Percentiles rank a stretch among this genome's conserved stretches.
Conservation (phyloP, 257 asterid genomes). For the Przewalskia tangutica region DNA sequence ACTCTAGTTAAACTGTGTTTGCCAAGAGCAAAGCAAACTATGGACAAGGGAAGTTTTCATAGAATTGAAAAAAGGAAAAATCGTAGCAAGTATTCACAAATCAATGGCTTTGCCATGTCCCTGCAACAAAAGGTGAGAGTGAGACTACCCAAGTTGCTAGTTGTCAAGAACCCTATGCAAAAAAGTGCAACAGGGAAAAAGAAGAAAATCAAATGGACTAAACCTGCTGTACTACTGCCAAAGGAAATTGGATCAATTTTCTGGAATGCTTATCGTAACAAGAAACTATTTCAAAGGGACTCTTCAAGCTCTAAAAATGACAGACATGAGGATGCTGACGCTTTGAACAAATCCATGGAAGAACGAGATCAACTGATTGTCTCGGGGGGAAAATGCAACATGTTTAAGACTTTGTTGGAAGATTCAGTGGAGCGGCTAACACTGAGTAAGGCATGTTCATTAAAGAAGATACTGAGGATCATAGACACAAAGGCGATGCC, state of each 20-base stretch:
- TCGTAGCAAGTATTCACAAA: background rate
- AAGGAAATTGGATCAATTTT: conserved; percentile 19
- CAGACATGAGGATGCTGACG: background rate
- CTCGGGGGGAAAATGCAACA: background rate
- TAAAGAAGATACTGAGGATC: background rate
- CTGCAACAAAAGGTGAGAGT: conserved; percentile 8
- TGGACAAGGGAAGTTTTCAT: background rate
- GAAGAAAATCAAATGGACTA: background rate
- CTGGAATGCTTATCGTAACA: conserved; percentile 17
- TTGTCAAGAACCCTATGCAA: background rate
- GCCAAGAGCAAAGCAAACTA: conserved; percentile 3
- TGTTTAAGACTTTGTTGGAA: background rate
- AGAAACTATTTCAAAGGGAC: background rate
- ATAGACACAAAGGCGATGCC: background rate
- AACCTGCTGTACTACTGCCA: background rate
- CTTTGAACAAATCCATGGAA: background rate
- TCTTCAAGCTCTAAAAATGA: background rate
- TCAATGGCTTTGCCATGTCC: background rate
- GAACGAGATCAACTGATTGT: background rate
- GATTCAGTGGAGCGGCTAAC: background rate
- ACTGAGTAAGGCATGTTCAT: conserved; percentile 7
- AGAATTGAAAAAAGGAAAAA: background rate
- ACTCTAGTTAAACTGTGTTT: background rate
- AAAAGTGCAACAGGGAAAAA: background rate
- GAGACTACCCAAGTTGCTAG: conserved; percentile 1